Conservation (phyloP, 441 rosid species). For the Macaranga tanarius region DNA sequence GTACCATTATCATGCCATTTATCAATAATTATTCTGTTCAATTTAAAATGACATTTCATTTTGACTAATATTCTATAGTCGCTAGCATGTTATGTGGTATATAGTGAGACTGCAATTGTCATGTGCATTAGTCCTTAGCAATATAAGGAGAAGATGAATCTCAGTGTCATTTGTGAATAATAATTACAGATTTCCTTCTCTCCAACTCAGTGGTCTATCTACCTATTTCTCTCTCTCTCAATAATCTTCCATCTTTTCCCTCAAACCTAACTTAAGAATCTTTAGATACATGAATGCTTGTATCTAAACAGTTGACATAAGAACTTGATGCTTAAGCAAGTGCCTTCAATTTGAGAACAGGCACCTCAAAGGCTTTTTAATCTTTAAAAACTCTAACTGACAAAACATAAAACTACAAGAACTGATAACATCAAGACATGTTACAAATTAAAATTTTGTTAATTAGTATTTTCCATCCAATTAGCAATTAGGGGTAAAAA, state of each 20-base stretch:
- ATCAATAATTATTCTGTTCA: neutral
- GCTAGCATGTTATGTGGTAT: neutral
- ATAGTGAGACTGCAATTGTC: neutral
- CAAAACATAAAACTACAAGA: neutral
- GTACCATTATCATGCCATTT: neutral
- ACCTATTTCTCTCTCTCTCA: neutral
- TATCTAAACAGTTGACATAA: neutral
- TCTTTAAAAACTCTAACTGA: neutral
- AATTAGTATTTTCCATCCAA: neutral
- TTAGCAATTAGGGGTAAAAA: neutral
- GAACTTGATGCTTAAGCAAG: neutral
- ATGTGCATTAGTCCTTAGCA: neutral
- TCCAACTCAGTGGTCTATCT: no score
- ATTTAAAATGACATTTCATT: neutral
- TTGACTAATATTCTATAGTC: neutral
- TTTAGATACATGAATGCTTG: neutral
- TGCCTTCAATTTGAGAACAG: neutral
- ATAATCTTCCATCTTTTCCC: neutral
- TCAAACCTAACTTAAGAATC: neutral
- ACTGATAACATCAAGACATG: neutral
- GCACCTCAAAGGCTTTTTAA: neutral
- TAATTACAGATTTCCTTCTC: neutral
- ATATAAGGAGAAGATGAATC: no score
- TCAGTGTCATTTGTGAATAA: neutral
- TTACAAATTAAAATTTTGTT: conserved; percentile 1